A percentile compares a stretch with the other conserved stretches of the same genome.
Conservation (phyloP, 352 stramenopile species). For the Phytophthora tubulina region DNA sequence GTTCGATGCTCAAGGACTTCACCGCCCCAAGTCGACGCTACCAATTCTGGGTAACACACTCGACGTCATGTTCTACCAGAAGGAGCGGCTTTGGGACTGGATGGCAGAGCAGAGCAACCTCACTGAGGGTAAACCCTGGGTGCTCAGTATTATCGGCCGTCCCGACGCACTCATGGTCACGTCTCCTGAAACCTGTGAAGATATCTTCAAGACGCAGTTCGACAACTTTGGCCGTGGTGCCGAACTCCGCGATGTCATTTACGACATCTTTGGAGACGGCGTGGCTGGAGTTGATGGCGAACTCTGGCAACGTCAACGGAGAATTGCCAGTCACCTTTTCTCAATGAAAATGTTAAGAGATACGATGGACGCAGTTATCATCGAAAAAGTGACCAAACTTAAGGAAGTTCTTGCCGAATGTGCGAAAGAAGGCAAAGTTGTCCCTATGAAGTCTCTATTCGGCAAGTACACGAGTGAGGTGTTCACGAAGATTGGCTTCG, state of each 20-base stretch:
- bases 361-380: constrained; percentile 44
- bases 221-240: constrained; percentile 51
- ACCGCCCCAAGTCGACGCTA: constrained; percentile 42
- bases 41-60: constrained; percentile 49
- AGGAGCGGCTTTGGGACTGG: constrained; percentile 62
- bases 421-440: constrained; percentile 1
- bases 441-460: constrained; percentile 54
- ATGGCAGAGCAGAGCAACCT: constrained; percentile 56
- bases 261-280: constrained; percentile 61
- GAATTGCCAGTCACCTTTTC: constrained; percentile 82
- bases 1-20: constrained; percentile 32
- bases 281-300: constrained; percentile 58
- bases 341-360: constrained; percentile 43
- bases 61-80: constrained; percentile 49
- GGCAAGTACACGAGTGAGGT: constrained; percentile 73
- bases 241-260: constrained; percentile 31
- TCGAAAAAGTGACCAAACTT: constrained; percentile 40
- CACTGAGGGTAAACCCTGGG: constrained; percentile 52
- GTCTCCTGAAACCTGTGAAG: constrained; percentile 38
- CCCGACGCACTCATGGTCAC: constrained; percentile 50
- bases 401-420: constrained; percentile 34
- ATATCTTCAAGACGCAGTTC: constrained; percentile 57
- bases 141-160: constrained; percentile 47
- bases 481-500: constrained; percentile 80
- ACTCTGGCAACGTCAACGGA: constrained; percentile 58